Conservation (phyloP, 176 grass and related monocot genomes). For the Oryza rufipogon region DNA sequence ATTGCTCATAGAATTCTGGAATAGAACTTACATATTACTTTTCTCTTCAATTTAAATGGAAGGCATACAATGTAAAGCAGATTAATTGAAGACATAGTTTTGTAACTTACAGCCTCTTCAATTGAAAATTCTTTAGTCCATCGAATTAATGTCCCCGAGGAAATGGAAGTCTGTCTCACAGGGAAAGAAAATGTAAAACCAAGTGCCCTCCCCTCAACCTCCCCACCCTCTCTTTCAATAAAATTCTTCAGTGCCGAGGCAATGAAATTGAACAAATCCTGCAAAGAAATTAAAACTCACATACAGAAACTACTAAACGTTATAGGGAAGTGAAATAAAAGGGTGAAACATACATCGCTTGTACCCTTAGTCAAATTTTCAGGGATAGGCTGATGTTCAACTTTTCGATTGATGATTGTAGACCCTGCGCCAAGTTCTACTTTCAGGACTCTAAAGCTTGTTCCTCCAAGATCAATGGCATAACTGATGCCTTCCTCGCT, state of each 20-base stretch:
- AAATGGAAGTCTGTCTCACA: constrained; percentile 72
- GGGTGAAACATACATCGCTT: constrained; percentile 60
- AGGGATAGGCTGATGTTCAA: constrained; percentile 66
- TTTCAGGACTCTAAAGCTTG: constrained; percentile 85
- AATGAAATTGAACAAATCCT: constrained; percentile 86
- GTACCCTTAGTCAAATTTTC: constrained; percentile 66
- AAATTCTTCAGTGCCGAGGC: constrained; percentile 67
- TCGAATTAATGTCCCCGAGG: constrained; percentile 75
- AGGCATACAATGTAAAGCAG: not conserved
- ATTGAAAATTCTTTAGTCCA: constrained; percentile 93
- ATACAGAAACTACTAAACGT: constrained; percentile 8
- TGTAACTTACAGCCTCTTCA: constrained; percentile 77
- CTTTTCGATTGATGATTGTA: constrained; percentile 60
- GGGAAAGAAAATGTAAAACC: constrained; percentile 99
- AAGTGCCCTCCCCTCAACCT: constrained; percentile 53
- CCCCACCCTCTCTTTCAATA: constrained; percentile 59
- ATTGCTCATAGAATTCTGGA: not conserved
- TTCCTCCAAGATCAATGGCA: constrained; percentile 82
- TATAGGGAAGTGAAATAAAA: constrained; percentile 15
- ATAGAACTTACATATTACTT: not conserved
- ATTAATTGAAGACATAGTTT: constrained; percentile 1
- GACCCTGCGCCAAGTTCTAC: constrained; percentile 69
- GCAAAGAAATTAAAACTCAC: constrained; percentile 37
- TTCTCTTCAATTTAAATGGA: not conserved
- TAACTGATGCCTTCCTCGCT: constrained; percentile 87